Evolutionary conservation across 495 filamentous ascomycete genomes (phyloP).

Genomic region (Daldinia decipiens): DNA sequence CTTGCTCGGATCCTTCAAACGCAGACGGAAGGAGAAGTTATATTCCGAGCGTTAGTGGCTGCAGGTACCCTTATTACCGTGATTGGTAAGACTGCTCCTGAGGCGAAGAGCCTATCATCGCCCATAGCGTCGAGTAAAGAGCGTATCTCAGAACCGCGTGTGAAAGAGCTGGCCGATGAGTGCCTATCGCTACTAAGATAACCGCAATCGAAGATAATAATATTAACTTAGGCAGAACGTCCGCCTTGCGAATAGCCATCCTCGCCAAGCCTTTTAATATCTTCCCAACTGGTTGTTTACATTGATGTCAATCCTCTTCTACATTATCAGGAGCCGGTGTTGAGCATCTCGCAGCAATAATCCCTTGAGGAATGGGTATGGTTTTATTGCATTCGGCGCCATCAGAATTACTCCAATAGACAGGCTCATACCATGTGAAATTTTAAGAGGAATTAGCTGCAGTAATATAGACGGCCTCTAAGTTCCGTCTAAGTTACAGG

Average conservation of each 20-base stretch:
- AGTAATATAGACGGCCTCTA: neutral
- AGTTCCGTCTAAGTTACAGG: neutral
- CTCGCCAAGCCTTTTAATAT: neutral
- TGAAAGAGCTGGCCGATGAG: conserved; percentile 68
- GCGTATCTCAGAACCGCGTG: conserved; percentile 60
- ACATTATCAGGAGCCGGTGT: neutral
- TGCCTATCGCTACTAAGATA: conserved; percentile 61
- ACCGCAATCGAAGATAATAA: neutral
- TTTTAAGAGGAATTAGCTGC: neutral
- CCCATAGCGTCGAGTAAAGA: conserved; percentile 42
- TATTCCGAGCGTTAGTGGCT: conserved; percentile 85
- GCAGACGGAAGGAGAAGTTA: conserved; percentile 80
- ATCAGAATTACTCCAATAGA: neutral
- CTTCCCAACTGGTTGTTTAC: neutral
- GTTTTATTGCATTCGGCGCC: neutral
- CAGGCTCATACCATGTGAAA: neutral
- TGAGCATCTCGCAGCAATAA: neutral
- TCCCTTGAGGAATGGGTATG: neutral
- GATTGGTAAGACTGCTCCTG: conserved; percentile 56
- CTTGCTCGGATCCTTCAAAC: conserved; percentile 68
- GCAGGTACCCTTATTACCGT: conserved; percentile 77
- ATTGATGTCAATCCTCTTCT: neutral
- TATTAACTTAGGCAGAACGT: neutral
- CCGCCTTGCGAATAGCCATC: neutral
- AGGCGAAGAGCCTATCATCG: conserved; percentile 50